These are phyloP conservation scores for Serendipita indica DNA, from an alignment of 768 basidiomycete genomes.

Conservation along the genomic window DNA sequence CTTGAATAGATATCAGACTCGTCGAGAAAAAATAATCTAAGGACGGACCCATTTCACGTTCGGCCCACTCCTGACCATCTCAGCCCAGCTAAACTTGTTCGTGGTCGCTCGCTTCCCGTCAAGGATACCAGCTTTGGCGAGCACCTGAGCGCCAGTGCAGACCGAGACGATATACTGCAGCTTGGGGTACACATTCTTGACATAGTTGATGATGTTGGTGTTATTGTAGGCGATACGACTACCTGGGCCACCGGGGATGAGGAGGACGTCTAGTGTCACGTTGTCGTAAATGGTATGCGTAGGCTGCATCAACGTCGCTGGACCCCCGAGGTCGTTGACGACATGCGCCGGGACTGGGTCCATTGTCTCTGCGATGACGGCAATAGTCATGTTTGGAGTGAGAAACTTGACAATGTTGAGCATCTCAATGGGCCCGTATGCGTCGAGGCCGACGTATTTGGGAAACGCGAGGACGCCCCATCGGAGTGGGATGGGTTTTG, in stretches of 20 bases:
- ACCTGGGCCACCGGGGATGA: constrained; percentile 5
- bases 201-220: constrained; percentile 1
- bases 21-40: not conserved
- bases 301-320: not conserved
- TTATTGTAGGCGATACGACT: constrained; percentile 4
- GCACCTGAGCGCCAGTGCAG: constrained; percentile 17
- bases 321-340: not conserved
- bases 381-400: constrained; percentile 6
- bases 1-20: too few relatives aligned
- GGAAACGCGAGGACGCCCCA: constrained; percentile 5
- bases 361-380: constrained; percentile 5
- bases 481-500: not conserved
- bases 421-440: constrained; percentile 5
- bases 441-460: constrained; percentile 8
- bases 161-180: constrained; percentile 11
- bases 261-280: constrained; percentile 2
- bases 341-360: constrained; percentile 4
- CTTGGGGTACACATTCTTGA: constrained; percentile 2
- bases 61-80: not conserved
- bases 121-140: constrained; percentile 29
- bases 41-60: constrained; percentile 10
- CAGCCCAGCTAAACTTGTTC: constrained; percentile 23
- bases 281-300: constrained; percentile 10
- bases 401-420: not conserved
- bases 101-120: constrained; percentile 32